Base-by-base conservation (phyloP, 108 stramenopile genomes). In the Hondaea fermentalgiana region DNA sequence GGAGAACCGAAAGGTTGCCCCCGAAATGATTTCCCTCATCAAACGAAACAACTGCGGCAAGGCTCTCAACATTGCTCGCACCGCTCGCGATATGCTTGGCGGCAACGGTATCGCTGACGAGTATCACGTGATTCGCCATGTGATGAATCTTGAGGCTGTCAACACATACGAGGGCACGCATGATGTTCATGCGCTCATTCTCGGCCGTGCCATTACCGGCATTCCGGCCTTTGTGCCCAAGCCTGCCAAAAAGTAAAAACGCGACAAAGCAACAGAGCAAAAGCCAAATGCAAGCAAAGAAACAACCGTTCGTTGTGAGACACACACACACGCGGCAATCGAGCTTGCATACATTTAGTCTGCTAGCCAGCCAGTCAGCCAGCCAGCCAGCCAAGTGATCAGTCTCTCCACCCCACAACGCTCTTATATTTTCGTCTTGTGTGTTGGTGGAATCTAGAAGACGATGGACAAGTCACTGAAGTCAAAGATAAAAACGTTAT, bases 111-210 rank as follows among this genome's bases (percentile, higher is more conserved):
- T 99, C 55, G 94, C 95, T 17, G 98, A 99, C 92, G 98, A 99
- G 92, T 99, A 99, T 89, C 97, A 97, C 88, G 92, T 98, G 55
- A 98, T 99, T 87, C 95, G 98, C 44, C 98, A 99, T 90, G 91
- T 95, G 88, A 94, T 96, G 93, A 98, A 98, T 69, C 88, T 99
- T 87, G 98, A 99, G 92, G 97, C 98, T 16, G 98, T 99, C 59
- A 98, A 97, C 92, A 99, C 98, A 3, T 99, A 99, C 90, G 98
- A 99, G 92, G 98, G 98, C 17, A 99, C 98, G 12, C 97, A 97
- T 76, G 98, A 99, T 90, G 93, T 99, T 23, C 98, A 99, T 89
- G 97, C 97, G 42, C 92, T 99, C 60, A 97, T 99, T 76, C 90
- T 99, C 16, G 98, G 98, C 43, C 89, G 97, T 10, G 96, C 96